Evolutionary conservation across 225 moss, liverwort and hornwort genomes (phyloP).

Genomic region (Pleurozium schreberi): DNA sequence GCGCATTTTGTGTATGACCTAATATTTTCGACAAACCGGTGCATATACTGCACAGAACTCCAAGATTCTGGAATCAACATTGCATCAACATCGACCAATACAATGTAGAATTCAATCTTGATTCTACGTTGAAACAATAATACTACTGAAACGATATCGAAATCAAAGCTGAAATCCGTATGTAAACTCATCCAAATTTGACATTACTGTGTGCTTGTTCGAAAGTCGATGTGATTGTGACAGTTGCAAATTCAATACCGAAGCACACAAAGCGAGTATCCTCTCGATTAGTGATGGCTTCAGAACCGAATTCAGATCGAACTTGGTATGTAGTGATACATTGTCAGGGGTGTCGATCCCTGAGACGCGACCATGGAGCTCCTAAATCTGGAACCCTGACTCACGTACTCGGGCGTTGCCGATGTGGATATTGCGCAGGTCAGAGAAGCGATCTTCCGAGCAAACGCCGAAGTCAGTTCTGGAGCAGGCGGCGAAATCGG

Average conservation of each 20-base stretch:
- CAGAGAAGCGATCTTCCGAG: background rate
- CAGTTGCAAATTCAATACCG: background rate
- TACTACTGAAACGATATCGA: background rate
- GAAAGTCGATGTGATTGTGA: background rate
- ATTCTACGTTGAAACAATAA: background rate
- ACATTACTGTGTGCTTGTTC: background rate
- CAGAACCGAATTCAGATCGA: too few species aligned
- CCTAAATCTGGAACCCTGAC: background rate
- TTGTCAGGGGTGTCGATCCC: background rate
- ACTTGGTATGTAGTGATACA: background rate
- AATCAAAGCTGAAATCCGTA: background rate
- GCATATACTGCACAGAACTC: background rate
- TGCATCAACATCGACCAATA: background rate
- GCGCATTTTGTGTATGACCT: background rate
- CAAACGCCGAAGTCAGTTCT: slow-evolving; percentile 25
- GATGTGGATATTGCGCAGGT: background rate
- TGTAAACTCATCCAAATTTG: background rate
- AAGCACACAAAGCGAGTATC: background rate
- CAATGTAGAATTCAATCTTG: background rate
- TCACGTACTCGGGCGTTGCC: background rate
- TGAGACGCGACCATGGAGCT: background rate
- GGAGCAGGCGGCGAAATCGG: slow-evolving; percentile 9
- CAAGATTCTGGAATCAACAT: background rate
- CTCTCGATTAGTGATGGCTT: background rate
- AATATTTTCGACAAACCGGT: background rate